Percentiles rank a stretch among this genome's conserved stretches.
phyloP scores from a whole-genome alignment of 225 moss, liverwort and hornwort genomes.

The Polytrichum formosum region DNA sequence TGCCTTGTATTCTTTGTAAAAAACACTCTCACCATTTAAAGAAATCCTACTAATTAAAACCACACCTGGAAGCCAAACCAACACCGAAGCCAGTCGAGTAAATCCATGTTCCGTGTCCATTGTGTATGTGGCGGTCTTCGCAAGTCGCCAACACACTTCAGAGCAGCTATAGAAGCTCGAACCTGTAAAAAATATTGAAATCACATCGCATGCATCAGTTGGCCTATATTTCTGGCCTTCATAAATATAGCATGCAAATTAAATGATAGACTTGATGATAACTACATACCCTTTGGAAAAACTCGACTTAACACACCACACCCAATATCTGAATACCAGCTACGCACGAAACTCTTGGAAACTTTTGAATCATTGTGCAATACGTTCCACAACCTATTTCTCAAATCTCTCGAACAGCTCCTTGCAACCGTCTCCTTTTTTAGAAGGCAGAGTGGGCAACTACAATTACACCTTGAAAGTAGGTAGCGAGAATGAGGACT shows the following conservation, averaged over 20 bases:
- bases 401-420: too few species aligned
- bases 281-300: too few species aligned
- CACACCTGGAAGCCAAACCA: constrained; percentile 95
- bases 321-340: background rate
- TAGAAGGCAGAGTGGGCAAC: too few species aligned
- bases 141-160: constrained; percentile 67
- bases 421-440: too few species aligned
- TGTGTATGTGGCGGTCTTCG: constrained; percentile 40
- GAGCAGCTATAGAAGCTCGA: constrained; percentile 66
- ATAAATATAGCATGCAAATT: too few species aligned
- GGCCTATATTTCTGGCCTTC: too few species aligned
- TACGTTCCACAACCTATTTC: too few species aligned
- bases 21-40: background rate
- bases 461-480: too few species aligned
- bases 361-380: background rate
- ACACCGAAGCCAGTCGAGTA: constrained; percentile 91
- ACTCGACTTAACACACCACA: background rate
- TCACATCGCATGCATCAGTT: too few species aligned
- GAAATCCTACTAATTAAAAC: constrained; percentile 3
- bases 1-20: background rate
- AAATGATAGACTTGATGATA: too few species aligned
- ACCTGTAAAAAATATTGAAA: constrained; percentile 39
- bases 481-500: too few species aligned
- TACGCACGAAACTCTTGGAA: background rate
- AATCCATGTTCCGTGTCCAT: constrained; percentile 57